Conservation (phyloP, 495 filamentous ascomycete species). For the Penicillium angulare region DNA sequence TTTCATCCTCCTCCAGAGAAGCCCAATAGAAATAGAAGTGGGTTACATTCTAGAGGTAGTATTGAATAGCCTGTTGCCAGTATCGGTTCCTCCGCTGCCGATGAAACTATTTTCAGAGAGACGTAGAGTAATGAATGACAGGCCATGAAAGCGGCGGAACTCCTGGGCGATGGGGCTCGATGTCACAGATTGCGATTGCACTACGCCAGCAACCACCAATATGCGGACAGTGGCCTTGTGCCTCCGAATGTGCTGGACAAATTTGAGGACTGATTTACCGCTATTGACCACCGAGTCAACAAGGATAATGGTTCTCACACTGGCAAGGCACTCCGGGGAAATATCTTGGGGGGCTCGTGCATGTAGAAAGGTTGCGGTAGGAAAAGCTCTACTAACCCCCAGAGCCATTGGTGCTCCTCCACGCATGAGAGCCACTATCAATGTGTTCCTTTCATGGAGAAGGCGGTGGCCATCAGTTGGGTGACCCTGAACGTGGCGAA, state of each 20-base stretch:
- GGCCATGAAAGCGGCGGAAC: slow-evolving; percentile 20
- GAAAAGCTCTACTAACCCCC: slow-evolving; percentile 58
- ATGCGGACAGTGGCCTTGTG: slow-evolving; percentile 46
- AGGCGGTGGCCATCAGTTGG: slow-evolving; percentile 52
- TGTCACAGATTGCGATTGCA: slow-evolving; percentile 44
- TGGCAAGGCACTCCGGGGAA: slow-evolving; percentile 39
- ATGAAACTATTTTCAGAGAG: slow-evolving; percentile 55
- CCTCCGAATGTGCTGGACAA: slow-evolving; percentile 49
- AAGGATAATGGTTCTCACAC: slow-evolving; percentile 45
- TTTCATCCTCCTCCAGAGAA: too few relatives aligned
- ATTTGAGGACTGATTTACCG: slow-evolving; percentile 51
- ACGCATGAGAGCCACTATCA: slow-evolving; percentile 64
- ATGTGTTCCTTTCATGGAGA: slow-evolving; percentile 45
- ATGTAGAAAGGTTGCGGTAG: slow-evolving; percentile 55
- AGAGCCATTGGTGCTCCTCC: slow-evolving; percentile 67
- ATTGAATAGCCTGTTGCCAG: slow-evolving; percentile 29
- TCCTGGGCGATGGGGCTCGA: slow-evolving; percentile 20
- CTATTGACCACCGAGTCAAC: slow-evolving; percentile 65
- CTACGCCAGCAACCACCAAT: slow-evolving; percentile 57
- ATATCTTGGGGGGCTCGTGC: slow-evolving; percentile 49
- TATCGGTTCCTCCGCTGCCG: slow-evolving; percentile 54
- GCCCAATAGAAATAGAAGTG: too few relatives aligned
- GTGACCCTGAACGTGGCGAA: slow-evolving; percentile 55
- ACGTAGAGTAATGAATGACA: slow-evolving; percentile 52
- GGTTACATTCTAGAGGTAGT: too few relatives aligned